Percentiles rank a stretch among this genome's conserved stretches.
phyloP scores from a whole-genome alignment of 2,329 filamentous ascomycete species.

The Fusarium burgessii region DNA sequence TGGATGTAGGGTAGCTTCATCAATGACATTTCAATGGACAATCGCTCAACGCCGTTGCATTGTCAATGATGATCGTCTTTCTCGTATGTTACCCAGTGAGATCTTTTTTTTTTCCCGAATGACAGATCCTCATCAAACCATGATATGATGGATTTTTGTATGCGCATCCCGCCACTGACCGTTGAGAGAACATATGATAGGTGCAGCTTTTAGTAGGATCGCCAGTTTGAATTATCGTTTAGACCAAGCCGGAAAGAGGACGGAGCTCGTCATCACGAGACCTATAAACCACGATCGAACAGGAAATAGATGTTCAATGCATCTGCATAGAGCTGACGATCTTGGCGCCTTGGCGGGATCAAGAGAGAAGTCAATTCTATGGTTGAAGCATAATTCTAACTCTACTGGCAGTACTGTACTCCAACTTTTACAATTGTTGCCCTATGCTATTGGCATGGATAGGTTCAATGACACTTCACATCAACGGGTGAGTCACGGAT shows the following conservation, averaged over 20 bases:
- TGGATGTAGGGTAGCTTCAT: constrained; percentile 19
- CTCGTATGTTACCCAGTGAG: neutral
- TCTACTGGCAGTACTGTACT: neutral
- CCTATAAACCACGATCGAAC: neutral
- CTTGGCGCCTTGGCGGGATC: constrained; percentile 8
- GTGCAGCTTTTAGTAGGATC: neutral
- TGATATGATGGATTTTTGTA: neutral
- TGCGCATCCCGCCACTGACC: neutral
- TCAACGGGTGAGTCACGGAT: neutral
- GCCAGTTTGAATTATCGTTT: neutral
- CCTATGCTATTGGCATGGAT: neutral
- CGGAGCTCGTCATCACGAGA: constrained; percentile 12
- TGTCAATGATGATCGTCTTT: neutral
- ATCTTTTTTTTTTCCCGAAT: neutral
- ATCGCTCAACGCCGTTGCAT: neutral
- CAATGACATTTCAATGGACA: neutral
- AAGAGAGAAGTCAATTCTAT: constrained; percentile 6
- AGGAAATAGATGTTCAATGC: constrained; percentile 14
- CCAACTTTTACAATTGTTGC: neutral
- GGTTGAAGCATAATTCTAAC: neutral
- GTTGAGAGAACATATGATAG: neutral
- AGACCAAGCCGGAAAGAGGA: constrained; percentile 4
- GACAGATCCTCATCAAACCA: neutral
- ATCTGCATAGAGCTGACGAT: constrained; percentile 20
- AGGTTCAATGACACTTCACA: too few relatives aligned